Conservation (phyloP, 768 basidiomycete species). For the Boletus reticulatus region DNA sequence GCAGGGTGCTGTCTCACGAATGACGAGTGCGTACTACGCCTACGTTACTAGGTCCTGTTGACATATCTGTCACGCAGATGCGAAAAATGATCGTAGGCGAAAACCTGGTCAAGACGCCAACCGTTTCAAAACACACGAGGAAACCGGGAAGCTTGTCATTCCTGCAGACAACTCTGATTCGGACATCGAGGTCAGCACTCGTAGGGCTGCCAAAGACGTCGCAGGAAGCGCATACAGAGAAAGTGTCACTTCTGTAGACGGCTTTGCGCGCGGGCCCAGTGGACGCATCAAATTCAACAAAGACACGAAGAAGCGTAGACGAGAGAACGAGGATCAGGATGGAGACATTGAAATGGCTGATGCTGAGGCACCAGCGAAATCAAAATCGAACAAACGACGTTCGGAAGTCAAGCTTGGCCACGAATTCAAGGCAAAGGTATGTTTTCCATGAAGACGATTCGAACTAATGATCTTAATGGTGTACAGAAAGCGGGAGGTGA, state of each 20-base stretch:
- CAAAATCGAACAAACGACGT: conserved; percentile 51
- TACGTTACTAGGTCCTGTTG: not conserved
- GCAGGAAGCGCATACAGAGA: conserved; percentile 84
- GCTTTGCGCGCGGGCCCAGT: conserved; percentile 79
- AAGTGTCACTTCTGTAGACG: conserved; percentile 80
- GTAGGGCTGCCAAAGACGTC: conserved; percentile 46
- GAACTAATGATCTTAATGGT: conserved; percentile 4
- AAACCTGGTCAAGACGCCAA: conserved; percentile 86
- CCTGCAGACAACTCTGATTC: conserved; percentile 53
- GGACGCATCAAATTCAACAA: conserved; percentile 96
- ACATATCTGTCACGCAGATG: conserved; percentile 32
- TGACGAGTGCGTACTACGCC: conserved; percentile 56
- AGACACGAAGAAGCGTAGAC: conserved; percentile 89
- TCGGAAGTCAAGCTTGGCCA: conserved; percentile 65
- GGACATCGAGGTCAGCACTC: conserved; percentile 40
- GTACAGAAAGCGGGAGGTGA: conserved; percentile 91
- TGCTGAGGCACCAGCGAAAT: conserved; percentile 42
- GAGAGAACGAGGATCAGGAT: conserved; percentile 60
- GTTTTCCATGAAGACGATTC: conserved; percentile 21
- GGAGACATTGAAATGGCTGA: conserved; percentile 79
- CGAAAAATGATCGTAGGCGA: conserved; percentile 49
- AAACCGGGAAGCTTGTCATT: conserved; percentile 79
- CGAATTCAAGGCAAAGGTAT: conserved; percentile 95
- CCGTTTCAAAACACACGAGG: conserved; percentile 83
- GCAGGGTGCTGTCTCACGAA: conserved; percentile 67